Evolutionary conservation across 73 alveolate genomes (phyloP).

Genomic region (Durusdinium trenchii): DNA sequence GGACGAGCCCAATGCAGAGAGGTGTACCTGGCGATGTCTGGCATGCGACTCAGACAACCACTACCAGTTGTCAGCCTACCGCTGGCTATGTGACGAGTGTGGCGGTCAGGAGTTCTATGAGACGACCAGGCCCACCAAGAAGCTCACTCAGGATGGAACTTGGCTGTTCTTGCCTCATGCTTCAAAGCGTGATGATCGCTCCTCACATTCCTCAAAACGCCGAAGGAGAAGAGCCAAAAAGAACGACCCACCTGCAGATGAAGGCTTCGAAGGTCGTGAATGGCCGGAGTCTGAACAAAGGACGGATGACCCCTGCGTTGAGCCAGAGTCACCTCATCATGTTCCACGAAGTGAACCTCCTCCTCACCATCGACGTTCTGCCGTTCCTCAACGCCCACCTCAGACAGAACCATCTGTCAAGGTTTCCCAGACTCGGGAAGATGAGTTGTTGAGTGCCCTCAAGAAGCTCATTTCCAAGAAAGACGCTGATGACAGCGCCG

Average conservation of each 20-base stretch:
- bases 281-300: neutral
- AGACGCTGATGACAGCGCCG: neutral
- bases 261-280: neutral
- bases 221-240: neutral
- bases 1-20: neutral
- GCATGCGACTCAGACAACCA: neutral
- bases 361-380: neutral
- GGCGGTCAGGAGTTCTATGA: neutral
- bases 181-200: neutral
- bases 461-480: neutral
- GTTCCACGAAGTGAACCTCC: neutral
- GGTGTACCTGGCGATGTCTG: neutral
- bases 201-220: neutral
- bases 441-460: neutral
- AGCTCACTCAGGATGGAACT: neutral
- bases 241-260: neutral
- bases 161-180: neutral
- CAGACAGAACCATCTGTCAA: neutral
- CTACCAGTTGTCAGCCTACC: neutral
- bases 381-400: neutral
- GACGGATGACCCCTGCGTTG: neutral
- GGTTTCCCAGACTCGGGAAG: neutral
- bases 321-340: neutral
- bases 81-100: neutral
- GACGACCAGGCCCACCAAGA: neutral